phyloP scores from a whole-genome alignment of 768 basidiomycete species.

The Russula sp. region DNA sequence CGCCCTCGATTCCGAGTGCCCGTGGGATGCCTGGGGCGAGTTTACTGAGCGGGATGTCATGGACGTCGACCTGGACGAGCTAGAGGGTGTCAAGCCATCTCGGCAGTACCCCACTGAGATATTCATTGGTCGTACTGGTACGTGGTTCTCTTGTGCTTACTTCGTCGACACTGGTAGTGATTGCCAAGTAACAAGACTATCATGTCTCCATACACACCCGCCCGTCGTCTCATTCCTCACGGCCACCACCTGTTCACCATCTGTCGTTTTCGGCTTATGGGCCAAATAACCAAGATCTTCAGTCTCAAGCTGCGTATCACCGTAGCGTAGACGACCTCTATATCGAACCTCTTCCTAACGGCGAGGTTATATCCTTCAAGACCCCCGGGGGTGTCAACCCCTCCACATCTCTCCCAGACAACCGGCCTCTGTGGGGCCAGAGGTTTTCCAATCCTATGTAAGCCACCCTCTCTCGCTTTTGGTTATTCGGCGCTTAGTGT shows the following conservation, averaged over 20 bases:
- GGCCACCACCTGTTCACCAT: constrained; percentile 57
- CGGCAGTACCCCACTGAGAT: constrained; percentile 38
- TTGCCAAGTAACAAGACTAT: constrained; percentile 53
- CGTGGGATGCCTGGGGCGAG: constrained; percentile 65
- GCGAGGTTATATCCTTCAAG: constrained; percentile 73
- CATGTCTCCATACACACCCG: constrained; percentile 77
- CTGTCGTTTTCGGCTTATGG: constrained; percentile 90
- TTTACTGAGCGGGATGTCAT: constrained; percentile 36
- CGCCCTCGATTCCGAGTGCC: constrained; percentile 69
- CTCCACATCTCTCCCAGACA: constrained; percentile 31
- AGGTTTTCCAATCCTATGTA: constrained; percentile 65
- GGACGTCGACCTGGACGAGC: constrained; percentile 52
- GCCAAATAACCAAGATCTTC: constrained; percentile 81
- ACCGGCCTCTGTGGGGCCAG: constrained; percentile 51
- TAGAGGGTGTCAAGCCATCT: constrained; percentile 45
- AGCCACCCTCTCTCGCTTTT: constrained; percentile 26
- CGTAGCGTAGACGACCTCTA: constrained; percentile 75
- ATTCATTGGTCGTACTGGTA: constrained; percentile 63
- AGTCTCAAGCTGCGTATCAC: constrained; percentile 65
- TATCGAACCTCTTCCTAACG: constrained; percentile 74
- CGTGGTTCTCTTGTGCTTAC: constrained; percentile 28
- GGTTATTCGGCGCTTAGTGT: not conserved
- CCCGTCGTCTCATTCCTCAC: constrained; percentile 34
- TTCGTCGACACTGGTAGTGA: not conserved
- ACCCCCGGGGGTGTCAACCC: constrained; percentile 30